A percentile compares a stretch with the other conserved stretches of the same genome.
phyloP scores from a whole-genome alignment of 2,329 filamentous ascomycete species.

The Phyllosticta paracitricarpa region DNA sequence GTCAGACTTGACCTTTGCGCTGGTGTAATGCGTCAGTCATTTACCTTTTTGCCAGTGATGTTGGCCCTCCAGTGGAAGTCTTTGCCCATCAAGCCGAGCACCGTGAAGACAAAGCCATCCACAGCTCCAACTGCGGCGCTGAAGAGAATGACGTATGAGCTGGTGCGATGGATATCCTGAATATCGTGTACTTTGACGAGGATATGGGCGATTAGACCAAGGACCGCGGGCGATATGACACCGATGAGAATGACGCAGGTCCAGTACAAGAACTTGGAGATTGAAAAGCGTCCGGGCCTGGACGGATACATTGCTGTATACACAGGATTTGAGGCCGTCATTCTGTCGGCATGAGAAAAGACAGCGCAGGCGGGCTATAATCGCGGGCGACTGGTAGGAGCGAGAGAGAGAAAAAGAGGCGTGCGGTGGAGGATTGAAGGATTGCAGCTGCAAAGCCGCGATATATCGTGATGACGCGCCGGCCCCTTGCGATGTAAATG shows the following conservation, averaged over 20 bases:
- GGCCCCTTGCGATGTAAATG: background rate
- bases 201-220: background rate
- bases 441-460: background rate
- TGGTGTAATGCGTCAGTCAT: background rate
- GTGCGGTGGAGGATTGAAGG: background rate
- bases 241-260: background rate
- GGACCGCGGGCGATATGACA: background rate
- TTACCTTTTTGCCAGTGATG: background rate
- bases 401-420: background rate
- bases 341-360: background rate
- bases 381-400: background rate
- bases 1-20: background rate
- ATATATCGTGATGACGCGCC: background rate
- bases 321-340: background rate
- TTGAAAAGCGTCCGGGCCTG: background rate
- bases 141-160: background rate
- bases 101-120: background rate
- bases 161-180: background rate
- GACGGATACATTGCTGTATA: background rate
- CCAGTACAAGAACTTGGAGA: background rate
- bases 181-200: background rate
- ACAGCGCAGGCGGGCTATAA: background rate
- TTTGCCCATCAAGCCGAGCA: background rate
- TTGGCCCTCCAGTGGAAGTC: background rate
- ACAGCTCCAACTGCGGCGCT: background rate